Conservation (phyloP, 352 stramenopile species). For the Saprolegnia parasitica region DNA sequence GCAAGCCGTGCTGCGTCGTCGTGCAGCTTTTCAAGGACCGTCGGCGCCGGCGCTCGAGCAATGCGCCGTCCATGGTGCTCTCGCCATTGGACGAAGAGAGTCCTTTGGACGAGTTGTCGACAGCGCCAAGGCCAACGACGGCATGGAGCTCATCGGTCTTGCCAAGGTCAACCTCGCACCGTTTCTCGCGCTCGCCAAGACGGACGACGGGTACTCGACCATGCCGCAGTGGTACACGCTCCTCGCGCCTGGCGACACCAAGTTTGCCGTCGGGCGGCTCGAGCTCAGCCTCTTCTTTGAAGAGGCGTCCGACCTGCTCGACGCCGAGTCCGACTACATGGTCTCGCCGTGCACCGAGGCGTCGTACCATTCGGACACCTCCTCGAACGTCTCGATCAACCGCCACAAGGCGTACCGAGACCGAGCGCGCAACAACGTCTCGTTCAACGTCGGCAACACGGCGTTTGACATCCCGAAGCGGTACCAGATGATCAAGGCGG, state of each 20-base stretch:
- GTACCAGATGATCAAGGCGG: slow-evolving; percentile 65
- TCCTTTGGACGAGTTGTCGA: neutral
- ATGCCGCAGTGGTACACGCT: slow-evolving; percentile 30
- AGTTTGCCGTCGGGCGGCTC: slow-evolving; percentile 23
- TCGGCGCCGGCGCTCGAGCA: neutral
- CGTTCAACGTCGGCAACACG: slow-evolving; percentile 83
- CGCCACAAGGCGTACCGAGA: slow-evolving; percentile 55
- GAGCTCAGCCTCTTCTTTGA: slow-evolving; percentile 24
- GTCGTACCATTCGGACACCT: neutral
- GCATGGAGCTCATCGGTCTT: slow-evolving; percentile 59
- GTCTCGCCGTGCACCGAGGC: neutral
- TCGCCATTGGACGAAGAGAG: slow-evolving; percentile 17
- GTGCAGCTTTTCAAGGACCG: slow-evolving; percentile 4
- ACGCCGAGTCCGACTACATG: neutral
- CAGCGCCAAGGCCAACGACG: neutral
- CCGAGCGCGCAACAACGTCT: slow-evolving; percentile 78
- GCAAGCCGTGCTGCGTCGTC: slow-evolving; percentile 12
- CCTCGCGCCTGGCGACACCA: slow-evolving; percentile 17
- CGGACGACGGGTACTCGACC: slow-evolving; percentile 61
- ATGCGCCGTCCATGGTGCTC: neutral
- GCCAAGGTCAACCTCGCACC: slow-evolving; percentile 84
- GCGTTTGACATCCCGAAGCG: slow-evolving; percentile 68
- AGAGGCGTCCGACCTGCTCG: neutral
- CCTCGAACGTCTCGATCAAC: neutral
- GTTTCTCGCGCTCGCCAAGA: slow-evolving; percentile 79